Evolutionary conservation across 805 yeast genomes (phyloP), one percentile per base, ranked within the genome.

Genomic region (Suhomyces xylopsoci): DNA sequence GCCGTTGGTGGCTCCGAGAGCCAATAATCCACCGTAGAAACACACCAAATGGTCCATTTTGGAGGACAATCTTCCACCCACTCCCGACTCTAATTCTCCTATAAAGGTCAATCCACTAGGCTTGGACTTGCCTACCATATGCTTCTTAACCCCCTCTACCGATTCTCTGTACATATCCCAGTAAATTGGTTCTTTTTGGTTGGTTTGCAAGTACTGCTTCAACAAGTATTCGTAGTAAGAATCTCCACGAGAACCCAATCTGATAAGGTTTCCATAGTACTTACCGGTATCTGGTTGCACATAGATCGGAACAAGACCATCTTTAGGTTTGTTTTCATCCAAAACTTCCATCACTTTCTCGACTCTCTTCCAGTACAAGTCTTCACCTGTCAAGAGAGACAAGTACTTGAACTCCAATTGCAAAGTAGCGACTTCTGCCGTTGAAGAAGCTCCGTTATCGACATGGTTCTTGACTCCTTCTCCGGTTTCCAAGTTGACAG

Each of bases 11-110:
- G 97, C 96, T 25, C 97, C 97, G 50, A 90, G 71, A 0, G 96
- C 94, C 55, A 92, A 79, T 55, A 88, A 77, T 0, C 97, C 97
- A 52, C 97, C 96, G 64, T 88, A 82, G 69, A 90, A 91, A 67
- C 97, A 92, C 24, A 90, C 97, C 54, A 90, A 74, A 69, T 92
- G 97, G 65, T 92, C 97, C 96, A 92, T 89, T 64, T 90, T 90
- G 15, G 83, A 73, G 14, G 86, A 81, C 14, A 86, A 67, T 2
- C 74, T 70, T 0, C 87, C 84, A 6, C 68, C 70, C n/a, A 89
- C 60, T 9, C 97, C 97, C 26, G 68, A 58, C 20, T 86, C 88
- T 48, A 82, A 77, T 67, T 92, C 97, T 9, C 96, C 96, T 52
- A 91, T 77, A 62, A 78, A 92, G 0, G 87, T 78, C 22, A 87